Percentiles rank a stretch among this genome's conserved stretches.
Evolutionary conservation across 495 filamentous ascomycete genomes (phyloP).

Genomic region (Durotheca rogersii): DNA sequence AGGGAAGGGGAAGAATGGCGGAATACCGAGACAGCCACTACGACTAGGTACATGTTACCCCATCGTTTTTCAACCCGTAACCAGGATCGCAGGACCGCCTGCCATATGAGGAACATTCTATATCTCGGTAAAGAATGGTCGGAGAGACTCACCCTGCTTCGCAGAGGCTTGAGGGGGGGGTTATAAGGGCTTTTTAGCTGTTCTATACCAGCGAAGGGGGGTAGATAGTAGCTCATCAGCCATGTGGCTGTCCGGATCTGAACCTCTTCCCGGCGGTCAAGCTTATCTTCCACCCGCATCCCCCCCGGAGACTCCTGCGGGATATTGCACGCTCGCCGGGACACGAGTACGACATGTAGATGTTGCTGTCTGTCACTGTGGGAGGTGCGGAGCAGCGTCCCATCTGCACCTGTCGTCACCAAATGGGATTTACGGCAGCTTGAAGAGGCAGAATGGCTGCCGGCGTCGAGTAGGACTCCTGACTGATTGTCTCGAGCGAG

Average conservation of each 20-base stretch:
- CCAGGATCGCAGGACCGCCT: no score
- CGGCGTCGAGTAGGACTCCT: constrained; percentile 25
- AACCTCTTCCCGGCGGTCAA: constrained; percentile 51
- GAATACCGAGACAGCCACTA: neutral
- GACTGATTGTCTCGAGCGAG: constrained; percentile 26
- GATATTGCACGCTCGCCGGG: constrained; percentile 38
- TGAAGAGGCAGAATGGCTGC: constrained; percentile 35
- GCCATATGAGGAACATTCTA: constrained; percentile 18
- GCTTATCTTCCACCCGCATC: constrained; percentile 43
- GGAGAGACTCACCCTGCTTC: constrained; percentile 18
- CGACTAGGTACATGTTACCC: no score
- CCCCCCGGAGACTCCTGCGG: constrained; percentile 44
- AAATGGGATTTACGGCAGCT: constrained; percentile 25
- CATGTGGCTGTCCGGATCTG: constrained; percentile 39
- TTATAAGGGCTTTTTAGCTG: constrained; percentile 11
- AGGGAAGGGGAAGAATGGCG: neutral
- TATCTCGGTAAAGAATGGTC: constrained; percentile 22
- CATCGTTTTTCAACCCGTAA: no score
- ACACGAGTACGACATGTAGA: constrained; percentile 25
- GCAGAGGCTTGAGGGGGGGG: constrained; percentile 19
- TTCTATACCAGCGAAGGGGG: no score
- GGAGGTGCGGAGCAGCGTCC: constrained; percentile 25
- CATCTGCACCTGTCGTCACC: constrained; percentile 20
- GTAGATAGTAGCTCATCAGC: constrained; percentile 47
- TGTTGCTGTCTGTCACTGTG: constrained; percentile 15